Evolutionary conservation across 139 green algal genomes (phyloP).

Genomic region (Spirogloea muscicola): DNA sequence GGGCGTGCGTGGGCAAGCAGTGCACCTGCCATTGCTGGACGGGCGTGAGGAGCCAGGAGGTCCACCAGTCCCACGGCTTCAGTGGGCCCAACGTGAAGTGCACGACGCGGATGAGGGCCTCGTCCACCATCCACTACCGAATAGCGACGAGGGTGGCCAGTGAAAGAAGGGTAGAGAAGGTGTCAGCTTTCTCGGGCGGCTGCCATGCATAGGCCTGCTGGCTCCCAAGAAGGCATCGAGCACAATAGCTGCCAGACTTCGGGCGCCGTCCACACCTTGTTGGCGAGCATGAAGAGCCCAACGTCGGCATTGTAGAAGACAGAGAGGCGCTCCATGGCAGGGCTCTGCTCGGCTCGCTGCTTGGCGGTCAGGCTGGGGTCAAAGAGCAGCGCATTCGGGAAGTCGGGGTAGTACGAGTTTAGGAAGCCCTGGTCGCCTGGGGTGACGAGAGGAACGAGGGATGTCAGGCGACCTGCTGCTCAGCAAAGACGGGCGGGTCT

Average conservation of each 20-base stretch:
- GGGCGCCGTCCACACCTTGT: slow-evolving; percentile 48
- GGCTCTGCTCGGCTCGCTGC: background rate
- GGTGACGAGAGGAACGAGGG: no score
- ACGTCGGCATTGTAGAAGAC: slow-evolving; percentile 71
- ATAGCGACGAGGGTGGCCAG: no score
- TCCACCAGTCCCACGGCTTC: slow-evolving; percentile 77
- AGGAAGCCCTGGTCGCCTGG: slow-evolving; percentile 70
- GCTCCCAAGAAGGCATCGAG: no score
- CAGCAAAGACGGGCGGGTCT: no score
- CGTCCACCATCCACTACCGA: slow-evolving; percentile 59
- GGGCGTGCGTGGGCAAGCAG: no score
- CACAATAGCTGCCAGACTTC: no score
- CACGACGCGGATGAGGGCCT: slow-evolving; percentile 50
- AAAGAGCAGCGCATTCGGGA: slow-evolving; percentile 61
- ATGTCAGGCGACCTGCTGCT: no score
- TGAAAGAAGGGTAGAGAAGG: no score
- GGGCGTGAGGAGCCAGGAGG: slow-evolving; percentile 58
- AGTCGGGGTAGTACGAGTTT: slow-evolving; percentile 65
- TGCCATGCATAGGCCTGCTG: no score
- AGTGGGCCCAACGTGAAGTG: slow-evolving; percentile 74
- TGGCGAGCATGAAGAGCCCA: slow-evolving; percentile 64
- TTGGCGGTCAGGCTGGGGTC: slow-evolving; percentile 43
- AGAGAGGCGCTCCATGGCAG: slow-evolving; percentile 55
- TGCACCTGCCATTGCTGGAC: slow-evolving; percentile 48
- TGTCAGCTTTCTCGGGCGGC: no score